These are phyloP conservation scores for Actinidia chinensis DNA, from an alignment of 179 eudicot genomes.

Conservation along the genomic window DNA sequence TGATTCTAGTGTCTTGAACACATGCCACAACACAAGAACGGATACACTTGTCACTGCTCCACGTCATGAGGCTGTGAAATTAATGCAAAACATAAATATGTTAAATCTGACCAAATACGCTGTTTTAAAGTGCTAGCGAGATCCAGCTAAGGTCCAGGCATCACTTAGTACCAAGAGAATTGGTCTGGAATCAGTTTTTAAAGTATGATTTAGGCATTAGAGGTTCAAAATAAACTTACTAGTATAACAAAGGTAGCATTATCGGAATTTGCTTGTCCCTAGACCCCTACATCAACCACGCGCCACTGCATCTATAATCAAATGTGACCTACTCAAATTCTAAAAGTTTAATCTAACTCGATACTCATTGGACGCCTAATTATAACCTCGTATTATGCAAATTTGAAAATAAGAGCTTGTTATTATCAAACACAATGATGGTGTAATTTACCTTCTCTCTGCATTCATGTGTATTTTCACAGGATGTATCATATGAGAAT, in stretches of 20 bases:
- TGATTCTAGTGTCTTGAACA: not conserved
- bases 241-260: not conserved
- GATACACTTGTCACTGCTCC: not conserved
- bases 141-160: slow-evolving; percentile 5
- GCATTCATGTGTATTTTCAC: not conserved
- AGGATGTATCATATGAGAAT: not conserved
- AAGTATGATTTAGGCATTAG: not conserved
- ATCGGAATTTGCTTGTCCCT: not conserved
- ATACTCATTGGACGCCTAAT: not conserved
- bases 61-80: not conserved
- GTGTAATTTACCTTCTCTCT: not conserved
- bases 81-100: not conserved
- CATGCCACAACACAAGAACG: not conserved
- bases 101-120: not conserved
- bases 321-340: not conserved
- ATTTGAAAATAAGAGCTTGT: not conserved
- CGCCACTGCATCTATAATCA: not conserved
- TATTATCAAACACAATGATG: not conserved
- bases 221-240: not conserved
- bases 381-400: not conserved
- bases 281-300: not conserved
- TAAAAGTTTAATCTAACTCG: not conserved
- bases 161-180: not conserved
- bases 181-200: not conserved
- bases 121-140: slow-evolving; percentile 3